Conservation (phyloP, 805 yeast genomes). For the Wickerhamiella brachini region DNA sequence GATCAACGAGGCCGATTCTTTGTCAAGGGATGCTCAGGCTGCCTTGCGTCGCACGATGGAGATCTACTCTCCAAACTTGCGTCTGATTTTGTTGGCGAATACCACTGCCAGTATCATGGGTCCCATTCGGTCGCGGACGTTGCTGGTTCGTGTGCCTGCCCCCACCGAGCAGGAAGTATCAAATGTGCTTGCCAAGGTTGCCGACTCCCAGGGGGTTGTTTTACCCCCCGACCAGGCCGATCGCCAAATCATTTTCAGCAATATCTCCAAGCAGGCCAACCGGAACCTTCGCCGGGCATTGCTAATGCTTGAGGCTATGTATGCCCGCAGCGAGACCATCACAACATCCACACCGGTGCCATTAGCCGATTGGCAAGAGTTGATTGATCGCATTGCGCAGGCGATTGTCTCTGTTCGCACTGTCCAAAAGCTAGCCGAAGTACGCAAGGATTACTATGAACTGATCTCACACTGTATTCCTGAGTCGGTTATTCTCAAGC, state of each 20-base stretch:
- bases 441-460: slow-evolving; percentile 62
- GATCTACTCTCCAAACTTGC: slow-evolving; percentile 52
- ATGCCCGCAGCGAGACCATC: slow-evolving; percentile 22
- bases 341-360: slow-evolving; percentile 36
- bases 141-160: slow-evolving; percentile 75
- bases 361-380: slow-evolving; percentile 82
- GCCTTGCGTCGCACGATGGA: slow-evolving; percentile 81
- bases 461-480: slow-evolving; percentile 89
- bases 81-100: slow-evolving; percentile 74
- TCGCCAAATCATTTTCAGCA: slow-evolving; percentile 25
- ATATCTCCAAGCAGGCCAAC: slow-evolving; percentile 41
- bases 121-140: slow-evolving; percentile 88
- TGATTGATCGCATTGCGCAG: slow-evolving; percentile 50
- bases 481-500: slow-evolving; percentile 62
- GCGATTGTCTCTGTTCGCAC: slow-evolving; percentile 47
- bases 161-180: slow-evolving; percentile 53
- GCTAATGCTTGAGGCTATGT: slow-evolving; percentile 67
- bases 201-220: slow-evolving; percentile 39
- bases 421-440: slow-evolving; percentile 36
- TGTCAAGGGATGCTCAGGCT: slow-evolving; percentile 88
- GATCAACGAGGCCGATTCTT: slow-evolving; percentile 87
- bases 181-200: slow-evolving; percentile 40
- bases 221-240: slow-evolving; percentile 28
- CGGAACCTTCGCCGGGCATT: slow-evolving; percentile 70
- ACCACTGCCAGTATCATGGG: slow-evolving; percentile 84